phyloP scores from a whole-genome alignment of 768 basidiomycete species.

The Suillus paluster region DNA sequence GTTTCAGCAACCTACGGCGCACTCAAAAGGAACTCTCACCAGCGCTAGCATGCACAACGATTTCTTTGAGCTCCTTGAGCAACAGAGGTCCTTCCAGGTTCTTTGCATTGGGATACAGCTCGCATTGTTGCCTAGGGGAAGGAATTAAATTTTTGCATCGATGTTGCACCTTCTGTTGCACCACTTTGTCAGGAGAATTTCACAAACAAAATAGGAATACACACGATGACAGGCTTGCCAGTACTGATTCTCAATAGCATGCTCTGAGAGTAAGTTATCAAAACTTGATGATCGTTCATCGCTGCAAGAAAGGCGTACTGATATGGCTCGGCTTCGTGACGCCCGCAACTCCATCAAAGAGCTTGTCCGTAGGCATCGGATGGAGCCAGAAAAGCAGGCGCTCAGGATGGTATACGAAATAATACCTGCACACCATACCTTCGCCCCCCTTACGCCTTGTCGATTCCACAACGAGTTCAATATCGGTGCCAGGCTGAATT shows the following conservation, averaged over 20 bases:
- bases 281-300: not conserved
- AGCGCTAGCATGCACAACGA: slow-evolving; percentile 17
- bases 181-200: not conserved
- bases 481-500: not conserved
- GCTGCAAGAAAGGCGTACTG: slow-evolving; percentile 34
- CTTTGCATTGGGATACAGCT: slow-evolving; percentile 5
- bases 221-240: slow-evolving; percentile 19
- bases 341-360: slow-evolving; percentile 43
- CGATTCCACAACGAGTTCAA: not conserved
- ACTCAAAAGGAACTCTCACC: slow-evolving; percentile 17
- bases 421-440: slow-evolving; percentile 35
- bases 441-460: not conserved
- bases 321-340: slow-evolving; percentile 42
- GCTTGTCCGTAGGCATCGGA: slow-evolving; percentile 32
- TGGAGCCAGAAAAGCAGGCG: slow-evolving; percentile 55
- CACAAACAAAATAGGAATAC: not conserved
- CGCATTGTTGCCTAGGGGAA: slow-evolving; percentile 14
- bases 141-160: not conserved
- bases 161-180: not conserved
- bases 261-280: slow-evolving; percentile 16
- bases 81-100: not conserved
- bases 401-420: slow-evolving; percentile 47
- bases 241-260: slow-evolving; percentile 24
- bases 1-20: slow-evolving; percentile 12
- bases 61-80: slow-evolving; percentile 8